Evolutionary conservation across 176 grass and related monocot genomes (phyloP).

Genomic region (Panicum miliaceum): DNA sequence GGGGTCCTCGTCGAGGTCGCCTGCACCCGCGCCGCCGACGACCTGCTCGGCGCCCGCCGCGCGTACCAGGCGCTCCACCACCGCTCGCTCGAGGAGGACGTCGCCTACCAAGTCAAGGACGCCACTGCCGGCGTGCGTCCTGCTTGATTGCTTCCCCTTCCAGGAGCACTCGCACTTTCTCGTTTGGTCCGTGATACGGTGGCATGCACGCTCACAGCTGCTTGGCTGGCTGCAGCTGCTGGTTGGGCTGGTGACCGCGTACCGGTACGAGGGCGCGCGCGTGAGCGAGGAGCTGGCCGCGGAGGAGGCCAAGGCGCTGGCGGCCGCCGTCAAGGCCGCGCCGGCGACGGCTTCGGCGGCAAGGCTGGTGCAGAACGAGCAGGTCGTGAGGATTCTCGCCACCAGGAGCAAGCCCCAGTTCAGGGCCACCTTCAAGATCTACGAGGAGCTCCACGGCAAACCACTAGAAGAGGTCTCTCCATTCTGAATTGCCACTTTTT

Average conservation of each 20-base stretch:
- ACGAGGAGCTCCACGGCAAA: constrained; percentile 65
- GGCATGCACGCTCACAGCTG: background rate
- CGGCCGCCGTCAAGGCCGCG: constrained; percentile 34
- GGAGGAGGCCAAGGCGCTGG: constrained; percentile 67
- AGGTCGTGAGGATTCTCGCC: constrained; percentile 61
- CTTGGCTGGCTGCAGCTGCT: constrained; percentile 53
- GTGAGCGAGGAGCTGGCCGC: constrained; percentile 62
- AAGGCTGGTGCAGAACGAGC: constrained; percentile 48
- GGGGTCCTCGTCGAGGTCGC: constrained; percentile 73
- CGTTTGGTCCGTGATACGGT: background rate
- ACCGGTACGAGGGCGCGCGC: constrained; percentile 68
- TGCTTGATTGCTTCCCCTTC: background rate
- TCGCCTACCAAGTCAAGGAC: constrained; percentile 74
- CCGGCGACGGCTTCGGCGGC: background rate
- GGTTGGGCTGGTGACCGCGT: constrained; percentile 65
- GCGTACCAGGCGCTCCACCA: constrained; percentile 81
- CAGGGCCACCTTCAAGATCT: constrained; percentile 62
- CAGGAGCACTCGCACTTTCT: background rate
- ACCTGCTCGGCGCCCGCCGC: constrained; percentile 70
- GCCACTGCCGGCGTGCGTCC: constrained; percentile 48
- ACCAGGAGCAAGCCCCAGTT: constrained; percentile 88
- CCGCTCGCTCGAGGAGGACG: constrained; percentile 86
- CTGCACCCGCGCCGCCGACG: constrained; percentile 71
- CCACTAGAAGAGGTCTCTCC: constrained; percentile 55
- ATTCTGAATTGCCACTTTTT: background rate